Conservation (phyloP, 1,139 yeast genomes). For the Candida albicans region DNA sequence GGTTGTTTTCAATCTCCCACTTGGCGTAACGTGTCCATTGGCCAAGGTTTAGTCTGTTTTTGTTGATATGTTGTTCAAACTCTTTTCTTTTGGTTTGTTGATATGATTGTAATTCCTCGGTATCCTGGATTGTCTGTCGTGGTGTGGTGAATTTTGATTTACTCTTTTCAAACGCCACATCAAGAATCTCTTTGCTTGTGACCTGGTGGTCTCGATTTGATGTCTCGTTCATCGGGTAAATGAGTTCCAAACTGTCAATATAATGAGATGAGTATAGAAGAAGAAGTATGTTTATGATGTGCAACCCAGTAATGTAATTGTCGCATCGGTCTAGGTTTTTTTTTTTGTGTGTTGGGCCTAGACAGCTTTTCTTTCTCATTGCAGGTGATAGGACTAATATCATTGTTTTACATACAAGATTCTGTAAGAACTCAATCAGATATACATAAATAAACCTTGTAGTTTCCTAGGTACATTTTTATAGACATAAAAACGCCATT, state of each 20-base stretch:
- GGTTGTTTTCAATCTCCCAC: constrained; percentile 77
- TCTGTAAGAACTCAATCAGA: too few relatives aligned
- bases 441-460: too few relatives aligned
- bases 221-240: neutral
- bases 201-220: constrained; percentile 16
- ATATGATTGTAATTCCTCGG: constrained; percentile 74
- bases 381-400: too few relatives aligned
- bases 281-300: neutral
- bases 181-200: constrained; percentile 41
- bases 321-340: neutral
- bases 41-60: constrained; percentile 76
- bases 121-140: constrained; percentile 62
- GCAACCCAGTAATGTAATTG: too few relatives aligned
- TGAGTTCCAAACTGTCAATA: neutral
- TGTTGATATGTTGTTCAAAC: constrained; percentile 79
- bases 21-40: constrained; percentile 94
- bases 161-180: constrained; percentile 36
- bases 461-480: too few relatives aligned
- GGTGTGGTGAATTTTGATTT: constrained; percentile 28
- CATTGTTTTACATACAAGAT: too few relatives aligned
- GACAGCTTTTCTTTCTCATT: too few relatives aligned
- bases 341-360: neutral
- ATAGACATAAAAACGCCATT: too few relatives aligned
- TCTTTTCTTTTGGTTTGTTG: constrained; percentile 79
- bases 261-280: neutral